These are phyloP conservation scores for Clavispora vitiphila DNA, from an alignment of 805 yeast species.

Conservation along the genomic window DNA sequence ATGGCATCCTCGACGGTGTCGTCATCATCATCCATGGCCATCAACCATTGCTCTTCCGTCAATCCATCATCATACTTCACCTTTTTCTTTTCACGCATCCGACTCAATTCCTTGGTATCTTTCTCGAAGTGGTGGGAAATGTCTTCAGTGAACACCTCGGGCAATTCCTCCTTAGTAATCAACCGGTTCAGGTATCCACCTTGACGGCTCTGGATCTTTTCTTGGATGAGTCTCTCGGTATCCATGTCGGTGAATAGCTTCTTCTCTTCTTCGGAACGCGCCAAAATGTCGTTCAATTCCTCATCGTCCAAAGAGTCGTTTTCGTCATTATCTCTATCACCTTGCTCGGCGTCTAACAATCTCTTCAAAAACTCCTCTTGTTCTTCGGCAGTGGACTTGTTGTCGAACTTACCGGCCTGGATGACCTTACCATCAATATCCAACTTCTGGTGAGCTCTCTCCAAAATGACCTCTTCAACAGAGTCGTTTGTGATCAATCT, in stretches of 20 bases:
- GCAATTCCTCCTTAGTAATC: constrained; percentile 22
- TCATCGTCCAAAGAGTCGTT: constrained; percentile 55
- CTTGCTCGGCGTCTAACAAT: constrained; percentile 65
- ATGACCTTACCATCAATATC: constrained; percentile 87
- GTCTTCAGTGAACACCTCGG: constrained; percentile 23
- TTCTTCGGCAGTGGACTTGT: constrained; percentile 81
- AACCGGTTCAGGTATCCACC: constrained; percentile 18
- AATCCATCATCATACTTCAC: constrained; percentile 36
- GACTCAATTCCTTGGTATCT: constrained; percentile 20
- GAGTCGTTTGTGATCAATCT: constrained; percentile 78
- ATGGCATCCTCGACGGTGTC: constrained; percentile 60
- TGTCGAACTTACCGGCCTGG: constrained; percentile 88
- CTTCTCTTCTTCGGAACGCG: constrained; percentile 62
- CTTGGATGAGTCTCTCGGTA: constrained; percentile 41
- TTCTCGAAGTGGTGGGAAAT: constrained; percentile 23
- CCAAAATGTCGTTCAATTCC: constrained; percentile 67
- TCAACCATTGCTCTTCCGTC: constrained; percentile 41
- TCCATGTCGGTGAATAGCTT: constrained; percentile 55
- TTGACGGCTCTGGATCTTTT: constrained; percentile 18
- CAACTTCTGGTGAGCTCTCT: constrained; percentile 75
- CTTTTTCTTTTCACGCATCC: constrained; percentile 24
- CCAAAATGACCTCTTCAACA: constrained; percentile 77
- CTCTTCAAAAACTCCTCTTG: constrained; percentile 75
- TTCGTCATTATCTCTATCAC: constrained; percentile 52
- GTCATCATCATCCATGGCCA: constrained; percentile 55